Percentiles rank a stretch among this genome's conserved stretches.
Evolutionary conservation across 2,329 filamentous ascomycete genomes (phyloP).

Genomic region (Teratosphaeria zuluensis): DNA sequence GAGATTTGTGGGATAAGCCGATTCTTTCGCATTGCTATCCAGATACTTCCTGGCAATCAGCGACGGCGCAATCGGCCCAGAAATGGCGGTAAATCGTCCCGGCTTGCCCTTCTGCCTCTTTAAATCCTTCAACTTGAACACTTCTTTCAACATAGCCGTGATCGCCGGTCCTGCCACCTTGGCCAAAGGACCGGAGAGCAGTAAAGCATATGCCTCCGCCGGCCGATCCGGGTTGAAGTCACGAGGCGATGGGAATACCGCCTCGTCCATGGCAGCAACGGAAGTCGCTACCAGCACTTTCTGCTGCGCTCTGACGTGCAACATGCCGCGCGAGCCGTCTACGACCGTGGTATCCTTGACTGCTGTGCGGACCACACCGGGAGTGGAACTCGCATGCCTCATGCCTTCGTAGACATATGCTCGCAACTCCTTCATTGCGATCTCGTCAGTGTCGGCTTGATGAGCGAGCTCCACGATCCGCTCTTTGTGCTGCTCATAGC

Average conservation of each 20-base stretch:
- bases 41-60: slow-evolving; percentile 39
- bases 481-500: slow-evolving; percentile 42
- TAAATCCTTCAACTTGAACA: slow-evolving; percentile 37
- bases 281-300: slow-evolving; percentile 37
- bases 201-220: slow-evolving; percentile 28
- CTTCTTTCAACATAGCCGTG: slow-evolving; percentile 34
- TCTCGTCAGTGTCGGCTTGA: slow-evolving; percentile 31
- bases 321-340: slow-evolving; percentile 39
- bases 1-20: slow-evolving; percentile 35
- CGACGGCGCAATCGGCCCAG: slow-evolving; percentile 39
- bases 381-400: slow-evolving; percentile 43
- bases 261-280: slow-evolving; percentile 32
- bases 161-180: slow-evolving; percentile 30
- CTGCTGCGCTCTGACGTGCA: slow-evolving; percentile 37
- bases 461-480: slow-evolving; percentile 43
- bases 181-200: slow-evolving; percentile 32
- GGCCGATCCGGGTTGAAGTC: slow-evolving; percentile 35
- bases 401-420: slow-evolving; percentile 48
- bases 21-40: slow-evolving; percentile 39
- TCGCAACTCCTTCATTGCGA: slow-evolving; percentile 32
- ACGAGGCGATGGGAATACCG: slow-evolving; percentile 33
- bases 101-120: slow-evolving; percentile 28
- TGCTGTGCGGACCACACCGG: slow-evolving; percentile 43
- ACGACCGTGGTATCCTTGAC: slow-evolving; percentile 32
- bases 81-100: slow-evolving; percentile 34